Percentiles rank a stretch among this genome's conserved stretches.
Evolutionary conservation across 1,284 basidiomycete species (phyloP).

Genomic region (Cutaneotrichosporon cavernicola): DNA sequence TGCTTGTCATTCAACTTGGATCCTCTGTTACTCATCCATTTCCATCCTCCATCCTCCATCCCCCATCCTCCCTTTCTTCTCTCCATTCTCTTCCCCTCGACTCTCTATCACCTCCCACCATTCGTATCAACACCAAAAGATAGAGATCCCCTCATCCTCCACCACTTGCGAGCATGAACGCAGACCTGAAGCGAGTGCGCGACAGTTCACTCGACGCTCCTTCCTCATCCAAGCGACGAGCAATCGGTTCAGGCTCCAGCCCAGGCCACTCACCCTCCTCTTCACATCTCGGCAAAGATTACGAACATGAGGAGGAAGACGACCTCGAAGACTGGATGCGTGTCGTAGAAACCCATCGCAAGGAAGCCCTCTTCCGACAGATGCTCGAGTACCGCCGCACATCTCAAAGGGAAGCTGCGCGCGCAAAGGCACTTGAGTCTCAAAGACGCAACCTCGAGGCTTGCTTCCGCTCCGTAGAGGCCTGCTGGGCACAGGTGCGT

Average conservation of each 20-base stretch:
- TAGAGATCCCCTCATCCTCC: background rate
- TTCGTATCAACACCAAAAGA: conserved; percentile 2
- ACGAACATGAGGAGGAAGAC: conserved; percentile 31
- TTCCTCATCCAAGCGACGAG: conserved; percentile 39
- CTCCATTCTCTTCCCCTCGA: background rate
- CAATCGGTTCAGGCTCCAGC: conserved; percentile 21
- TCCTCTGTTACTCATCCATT: background rate
- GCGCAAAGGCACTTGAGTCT: conserved; percentile 70
- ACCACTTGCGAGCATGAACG: conserved; percentile 39
- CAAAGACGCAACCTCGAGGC: conserved; percentile 73
- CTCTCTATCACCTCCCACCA: background rate
- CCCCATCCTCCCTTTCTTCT: background rate
- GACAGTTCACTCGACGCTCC: conserved; percentile 39
- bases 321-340: conserved; percentile 47
- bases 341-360: conserved; percentile 62
- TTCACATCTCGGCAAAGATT: conserved; percentile 5
- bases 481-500: conserved; percentile 84
- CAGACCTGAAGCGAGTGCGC: conserved; percentile 50
- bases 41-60: background rate
- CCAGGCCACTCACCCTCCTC: conserved; percentile 23
- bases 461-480: conserved; percentile 72
- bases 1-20: background rate
- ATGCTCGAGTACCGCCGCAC: conserved; percentile 88
- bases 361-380: conserved; percentile 86
- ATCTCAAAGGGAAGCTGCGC: conserved; percentile 66